Evolutionary conservation across 2,329 filamentous ascomycete species (phyloP), one percentile per base, ranked within the genome.

Genomic region (Aaosphaeria arxii): DNA sequence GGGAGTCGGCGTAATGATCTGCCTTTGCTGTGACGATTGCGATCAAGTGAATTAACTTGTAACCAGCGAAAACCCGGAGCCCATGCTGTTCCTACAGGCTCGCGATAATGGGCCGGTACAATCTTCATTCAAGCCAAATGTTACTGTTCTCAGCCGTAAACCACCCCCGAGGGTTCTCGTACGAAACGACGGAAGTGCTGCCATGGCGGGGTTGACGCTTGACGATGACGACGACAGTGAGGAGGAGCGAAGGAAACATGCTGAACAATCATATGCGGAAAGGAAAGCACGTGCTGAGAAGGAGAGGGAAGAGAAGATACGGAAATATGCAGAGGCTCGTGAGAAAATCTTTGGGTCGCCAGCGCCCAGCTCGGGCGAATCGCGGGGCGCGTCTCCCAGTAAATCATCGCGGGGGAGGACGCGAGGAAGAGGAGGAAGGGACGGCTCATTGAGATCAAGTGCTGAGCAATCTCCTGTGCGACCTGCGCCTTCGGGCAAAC

Each of bases 301-400:
- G 43, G 89, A 95, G 59, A 82, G 85, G 7, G 91, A 95, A 64
- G 91, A 95, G 73, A 96, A 94, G 74, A 88, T 95, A 74, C 85
- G 85, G 48, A 87, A 88, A 51, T 96, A 96, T 67, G 88, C 95
- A 52, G 91, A 96, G 73, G 89, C 86, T 5, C 81, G 92, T 30
- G 89, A 92, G 59, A 87, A 91, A 66, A 86, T 96, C 47, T 92
- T 96, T 69, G 91, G 91, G 17, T 83, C 82, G 24, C 67, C 69
- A 31, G 58, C 61, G 9, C 53, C 70, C 13, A 53, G 56, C 4
- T 62, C 68, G 30, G 70, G 62, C 47, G 62, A 57, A 50, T 71
- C 64, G 33, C 61, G 63, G 42, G 66, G 63, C 30, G 64, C 68
- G 13, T 70, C 68, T 33, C 65, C 66, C 1, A 64, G 52, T 51